These are phyloP conservation scores for Lyophyllum semitale DNA, from an alignment of 768 basidiomycete genomes.

Conservation along the genomic window DNA sequence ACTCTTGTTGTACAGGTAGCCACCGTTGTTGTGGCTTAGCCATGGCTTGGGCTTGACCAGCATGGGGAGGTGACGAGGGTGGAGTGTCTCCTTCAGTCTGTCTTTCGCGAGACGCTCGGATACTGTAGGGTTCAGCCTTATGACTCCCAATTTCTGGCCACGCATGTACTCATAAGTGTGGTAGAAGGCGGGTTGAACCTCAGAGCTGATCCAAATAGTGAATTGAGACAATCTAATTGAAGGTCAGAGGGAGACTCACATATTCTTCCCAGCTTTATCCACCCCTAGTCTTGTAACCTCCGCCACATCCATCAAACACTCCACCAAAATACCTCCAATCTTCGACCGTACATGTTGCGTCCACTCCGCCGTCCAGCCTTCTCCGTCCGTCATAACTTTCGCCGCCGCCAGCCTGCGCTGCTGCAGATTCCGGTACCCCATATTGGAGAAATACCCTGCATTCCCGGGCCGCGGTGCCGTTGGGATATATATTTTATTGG, in stretches of 20 bases:
- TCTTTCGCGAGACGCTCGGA: slow-evolving; percentile 79
- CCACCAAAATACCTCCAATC: slow-evolving; percentile 81
- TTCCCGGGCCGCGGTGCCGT: slow-evolving; percentile 26
- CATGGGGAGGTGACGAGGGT: slow-evolving; percentile 97
- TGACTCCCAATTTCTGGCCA: slow-evolving; percentile 92
- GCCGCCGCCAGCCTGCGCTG: slow-evolving; percentile 68
- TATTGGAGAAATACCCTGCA: slow-evolving; percentile 53
- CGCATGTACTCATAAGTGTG: slow-evolving; percentile 92
- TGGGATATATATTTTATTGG: slow-evolving; percentile 57
- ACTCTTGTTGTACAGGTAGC: slow-evolving; percentile 82
- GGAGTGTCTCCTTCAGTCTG: slow-evolving; percentile 65
- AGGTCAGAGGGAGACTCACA: slow-evolving; percentile 47
- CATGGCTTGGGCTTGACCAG: slow-evolving; percentile 89
- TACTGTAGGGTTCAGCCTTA: slow-evolving; percentile 83
- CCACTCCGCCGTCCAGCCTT: slow-evolving; percentile 83
- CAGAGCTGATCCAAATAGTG: slow-evolving; percentile 45
- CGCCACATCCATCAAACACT: slow-evolving; percentile 83
- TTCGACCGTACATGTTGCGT: slow-evolving; percentile 73
- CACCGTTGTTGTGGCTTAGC: slow-evolving; percentile 75
- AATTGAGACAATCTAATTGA: neutral
- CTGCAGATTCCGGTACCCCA: slow-evolving; percentile 63
- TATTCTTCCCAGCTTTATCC: slow-evolving; percentile 56
- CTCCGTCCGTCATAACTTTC: slow-evolving; percentile 63
- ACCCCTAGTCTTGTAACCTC: slow-evolving; percentile 63
- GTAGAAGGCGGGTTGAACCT: slow-evolving; percentile 87